These are phyloP conservation scores for Phellopilus nigrolimitatus DNA, from an alignment of 1,284 basidiomycete genomes.

Conservation along the genomic window DNA sequence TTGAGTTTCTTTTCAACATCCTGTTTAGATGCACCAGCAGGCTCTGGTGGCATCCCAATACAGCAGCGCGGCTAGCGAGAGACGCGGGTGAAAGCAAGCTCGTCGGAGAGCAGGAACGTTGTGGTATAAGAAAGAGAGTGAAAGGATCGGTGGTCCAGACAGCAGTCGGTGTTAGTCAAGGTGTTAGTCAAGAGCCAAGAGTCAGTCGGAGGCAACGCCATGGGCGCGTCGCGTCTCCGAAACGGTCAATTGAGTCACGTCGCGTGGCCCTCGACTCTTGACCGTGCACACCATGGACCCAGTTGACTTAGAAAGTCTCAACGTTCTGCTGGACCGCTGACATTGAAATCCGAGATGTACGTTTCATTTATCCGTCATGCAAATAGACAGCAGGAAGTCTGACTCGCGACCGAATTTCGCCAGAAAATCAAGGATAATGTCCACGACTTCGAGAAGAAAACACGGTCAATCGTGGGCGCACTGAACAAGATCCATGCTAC, in stretches of 20 bases:
- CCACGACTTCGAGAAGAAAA: slow-evolving; percentile 66
- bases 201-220: too few relatives aligned
- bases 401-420: background rate
- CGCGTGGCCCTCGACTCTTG: background rate
- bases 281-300: slow-evolving; percentile 44
- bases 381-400: background rate
- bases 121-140: too few relatives aligned
- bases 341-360: slow-evolving; percentile 47
- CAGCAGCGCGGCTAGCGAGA: background rate
- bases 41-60: slow-evolving; percentile 12
- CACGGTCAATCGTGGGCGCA: slow-evolving; percentile 57
- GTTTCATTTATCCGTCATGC: slow-evolving; percentile 5
- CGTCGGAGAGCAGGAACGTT: background rate
- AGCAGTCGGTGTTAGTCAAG: too few relatives aligned
- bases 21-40: slow-evolving; percentile 3
- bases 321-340: slow-evolving; percentile 49
- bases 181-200: too few relatives aligned
- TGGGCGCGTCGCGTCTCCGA: background rate
- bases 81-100: background rate
- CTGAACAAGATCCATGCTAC: slow-evolving; percentile 77
- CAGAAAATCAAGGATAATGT: slow-evolving; percentile 77
- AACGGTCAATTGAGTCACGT: too few relatives aligned
- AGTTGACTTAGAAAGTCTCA: slow-evolving; percentile 48
- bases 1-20: slow-evolving; percentile 43
- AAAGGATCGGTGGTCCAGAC: too few relatives aligned